Evolutionary conservation across 2,329 filamentous ascomycete species (phyloP), one percentile per base, ranked within the genome.

Genomic region (Neoascochyta sp.): DNA sequence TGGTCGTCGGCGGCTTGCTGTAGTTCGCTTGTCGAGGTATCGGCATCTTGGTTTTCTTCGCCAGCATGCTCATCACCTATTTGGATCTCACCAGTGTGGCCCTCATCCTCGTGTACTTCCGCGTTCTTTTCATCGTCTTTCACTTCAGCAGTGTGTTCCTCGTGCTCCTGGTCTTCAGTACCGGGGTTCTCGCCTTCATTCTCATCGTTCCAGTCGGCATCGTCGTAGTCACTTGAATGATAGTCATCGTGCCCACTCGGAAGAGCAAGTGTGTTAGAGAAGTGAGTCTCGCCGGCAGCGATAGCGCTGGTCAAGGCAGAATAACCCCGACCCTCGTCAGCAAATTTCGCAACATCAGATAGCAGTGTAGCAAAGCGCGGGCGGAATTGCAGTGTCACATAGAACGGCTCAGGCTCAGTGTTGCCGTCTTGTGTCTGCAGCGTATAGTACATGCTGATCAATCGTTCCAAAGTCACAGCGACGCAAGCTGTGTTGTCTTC

Each of bases 371-470:
- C 60, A 47, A 81, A 73, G 26, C 71, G 73, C 22, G 70, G 62
- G 47, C 73, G 75, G 12, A 69, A 71, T 29, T 64, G 66, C 28
- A 84, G 63, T 7, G 67, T 68, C 32, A 83, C 63, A 45, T 78
- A 76, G n/a, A 82, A 65, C 10, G 76, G 72, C 17, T 74, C 68
- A 2, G 71, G 69, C 13, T 68, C 57, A 29, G 69, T 62, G 22
- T 67, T 57, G 14, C 70, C 75, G 51, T 82, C 79, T 48, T 83
- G 79, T 17, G 67, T 67, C 42, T 74, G 70, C 24, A 85, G 62
- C 10, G 68, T 65, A 35, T 79, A 58, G 47, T 80, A 81, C 24
- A 81, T 54, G 29, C 76, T 68, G 36, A 83, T 59, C 24, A 85
- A 64, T 34, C 80, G 69, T 24, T 70, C 42, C 27, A 61, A 32